A percentile compares a stretch with the other conserved stretches of the same genome.
phyloP scores from a whole-genome alignment of 768 basidiomycete genomes.

The Phylloporus rhodoxanthus region DNA sequence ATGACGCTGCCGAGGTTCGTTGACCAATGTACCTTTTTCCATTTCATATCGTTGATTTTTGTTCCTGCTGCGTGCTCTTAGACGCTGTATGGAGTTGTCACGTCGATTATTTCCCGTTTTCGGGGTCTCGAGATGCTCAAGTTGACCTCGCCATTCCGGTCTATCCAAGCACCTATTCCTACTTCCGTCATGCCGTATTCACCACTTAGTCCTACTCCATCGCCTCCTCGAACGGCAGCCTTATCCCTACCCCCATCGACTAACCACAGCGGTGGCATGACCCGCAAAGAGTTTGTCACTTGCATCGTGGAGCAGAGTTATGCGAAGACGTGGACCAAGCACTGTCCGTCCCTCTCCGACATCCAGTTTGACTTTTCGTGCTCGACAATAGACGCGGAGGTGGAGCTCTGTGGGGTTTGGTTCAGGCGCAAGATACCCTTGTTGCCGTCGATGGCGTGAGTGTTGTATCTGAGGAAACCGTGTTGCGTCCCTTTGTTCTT shows the following conservation, averaged over 20 bases:
- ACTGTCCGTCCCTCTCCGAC: slow-evolving; percentile 23
- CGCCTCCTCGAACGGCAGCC: not conserved
- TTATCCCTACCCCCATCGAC: not conserved
- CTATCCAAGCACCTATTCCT: slow-evolving; percentile 18
- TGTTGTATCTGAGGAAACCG: not conserved
- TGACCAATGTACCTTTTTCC: not conserved
- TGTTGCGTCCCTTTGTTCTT: not conserved
- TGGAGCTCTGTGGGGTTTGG: slow-evolving; percentile 30
- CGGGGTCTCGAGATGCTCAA: slow-evolving; percentile 25
- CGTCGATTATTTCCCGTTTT: slow-evolving; percentile 30
- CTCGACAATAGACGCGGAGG: slow-evolving; percentile 20
- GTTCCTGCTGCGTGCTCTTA: not conserved
- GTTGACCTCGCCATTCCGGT: slow-evolving; percentile 29
- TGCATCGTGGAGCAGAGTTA: slow-evolving; percentile 23
- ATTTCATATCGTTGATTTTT: not conserved
- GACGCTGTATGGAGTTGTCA: slow-evolving; percentile 27
- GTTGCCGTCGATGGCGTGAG: not conserved
- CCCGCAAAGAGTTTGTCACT: slow-evolving; percentile 26
- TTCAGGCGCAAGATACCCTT: slow-evolving; percentile 20
- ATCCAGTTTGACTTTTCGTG: slow-evolving; percentile 30
- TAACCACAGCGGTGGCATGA: not conserved
- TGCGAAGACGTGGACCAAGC: slow-evolving; percentile 26
- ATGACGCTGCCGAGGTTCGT: slow-evolving; percentile 27
- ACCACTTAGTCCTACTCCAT: slow-evolving; percentile 2
- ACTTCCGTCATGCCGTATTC: not conserved